phyloP scores from a whole-genome alignment of 2,329 filamentous ascomycete species.

The Fusarium camptoceras region DNA sequence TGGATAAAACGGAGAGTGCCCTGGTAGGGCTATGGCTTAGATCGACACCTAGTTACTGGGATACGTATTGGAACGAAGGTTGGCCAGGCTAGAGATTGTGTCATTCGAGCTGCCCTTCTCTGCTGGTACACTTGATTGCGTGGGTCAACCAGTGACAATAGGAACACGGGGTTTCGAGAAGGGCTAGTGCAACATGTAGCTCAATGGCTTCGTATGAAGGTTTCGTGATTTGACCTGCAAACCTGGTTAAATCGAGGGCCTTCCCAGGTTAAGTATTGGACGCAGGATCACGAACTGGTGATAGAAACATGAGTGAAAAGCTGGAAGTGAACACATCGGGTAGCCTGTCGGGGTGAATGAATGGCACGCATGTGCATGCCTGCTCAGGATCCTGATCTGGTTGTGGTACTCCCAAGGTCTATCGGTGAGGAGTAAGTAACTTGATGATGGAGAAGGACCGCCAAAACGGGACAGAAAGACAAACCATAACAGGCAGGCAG shows the following conservation, averaged over 20 bases:
- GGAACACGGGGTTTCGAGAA: not conserved
- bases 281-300: not conserved
- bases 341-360: not conserved
- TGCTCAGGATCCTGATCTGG: conserved; percentile 12
- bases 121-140: conserved; percentile 31
- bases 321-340: not conserved
- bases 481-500: too few species aligned
- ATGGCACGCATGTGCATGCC: conserved; percentile 24
- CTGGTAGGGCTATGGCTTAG: conserved; percentile 30
- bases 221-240: not conserved
- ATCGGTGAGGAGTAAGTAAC: conserved; percentile 38
- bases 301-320: not conserved
- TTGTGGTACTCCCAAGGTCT: conserved; percentile 9
- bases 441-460: conserved; percentile 29
- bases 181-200: not conserved
- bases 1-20: conserved; percentile 27
- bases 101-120: conserved; percentile 15
- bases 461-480: conserved; percentile 42
- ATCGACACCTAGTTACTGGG: conserved; percentile 29
- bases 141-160: not conserved
- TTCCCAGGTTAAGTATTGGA: not conserved
- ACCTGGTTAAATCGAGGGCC: not conserved
- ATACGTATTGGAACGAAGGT: not conserved
- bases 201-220: not conserved
- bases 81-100: not conserved